Evolutionary conservation across 2,329 filamentous ascomycete genomes (phyloP), one percentile per base, ranked within the genome.

Genomic region (Sporothrix pallida): DNA sequence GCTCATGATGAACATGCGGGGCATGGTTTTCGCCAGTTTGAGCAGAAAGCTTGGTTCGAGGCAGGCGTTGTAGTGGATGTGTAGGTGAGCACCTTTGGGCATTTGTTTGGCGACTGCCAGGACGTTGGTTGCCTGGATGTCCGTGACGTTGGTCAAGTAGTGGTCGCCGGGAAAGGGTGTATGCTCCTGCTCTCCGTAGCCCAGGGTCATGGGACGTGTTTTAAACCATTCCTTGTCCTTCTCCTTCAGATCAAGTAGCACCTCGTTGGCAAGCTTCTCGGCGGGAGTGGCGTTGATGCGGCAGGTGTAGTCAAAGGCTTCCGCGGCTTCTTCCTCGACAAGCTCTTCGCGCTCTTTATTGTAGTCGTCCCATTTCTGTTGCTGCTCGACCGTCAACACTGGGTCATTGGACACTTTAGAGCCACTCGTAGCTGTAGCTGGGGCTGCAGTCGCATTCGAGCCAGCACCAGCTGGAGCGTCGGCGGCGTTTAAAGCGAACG

Each of bases 51-150:
- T 80, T 10, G 91, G 90, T 15, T 85, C 83, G 4, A 94, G 83
- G 75, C 91, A 92, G n/a, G 92, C 87, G 79, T 94, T 94, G 84
- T 93, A 94, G 80, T 94, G 92, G 31, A 93, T 87, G 80, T 94
- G 92, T 31, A 94, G 83, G 79, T 94, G 90, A 0, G 87, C 87
- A 2, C 91, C 92, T 80, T 94, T 94, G 58, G 92, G 92, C 84
- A 92, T 87, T 73, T 80, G 79, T 46, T 82, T 83, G 6, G 89
- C 87, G 37, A 91, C 85, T 42, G 83, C 77, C 77, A 90, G 88
- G 15, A 94, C 78, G 60, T 83, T 80, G 9, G 91, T 92, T 65
- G 84, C 71, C 52, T 86, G 80, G 76, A 91, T 88, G 56, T 88
- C 80, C 71, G 85, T 80, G 62, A 83, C 79, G 77, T 90, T 90